These are phyloP conservation scores for Prunus dulcis DNA, from an alignment of 306 rosid species.

Conservation along the genomic window DNA sequence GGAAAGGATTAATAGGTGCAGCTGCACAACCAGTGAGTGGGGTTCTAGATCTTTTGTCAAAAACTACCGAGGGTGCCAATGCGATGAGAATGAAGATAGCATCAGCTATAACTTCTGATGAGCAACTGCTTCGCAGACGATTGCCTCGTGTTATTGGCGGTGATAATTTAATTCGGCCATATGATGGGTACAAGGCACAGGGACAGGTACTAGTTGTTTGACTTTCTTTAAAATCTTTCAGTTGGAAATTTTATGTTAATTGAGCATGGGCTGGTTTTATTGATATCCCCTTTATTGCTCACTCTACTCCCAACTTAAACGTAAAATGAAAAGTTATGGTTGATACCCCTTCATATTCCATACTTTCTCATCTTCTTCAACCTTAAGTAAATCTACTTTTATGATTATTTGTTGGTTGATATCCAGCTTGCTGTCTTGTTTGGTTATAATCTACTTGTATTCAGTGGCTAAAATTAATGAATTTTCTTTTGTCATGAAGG, in stretches of 20 bases:
- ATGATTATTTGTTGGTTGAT: neutral
- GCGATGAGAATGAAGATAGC: conserved; percentile 98
- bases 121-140: conserved; percentile 93
- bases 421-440: conserved; percentile 9
- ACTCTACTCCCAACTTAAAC: neutral
- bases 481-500: conserved; percentile 53
- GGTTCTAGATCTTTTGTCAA: conserved; percentile 91
- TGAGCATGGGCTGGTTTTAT: neutral
- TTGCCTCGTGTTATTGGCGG: conserved; percentile 90
- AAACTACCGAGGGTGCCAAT: conserved; percentile 98
- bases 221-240: conserved; percentile 11
- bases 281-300: neutral
- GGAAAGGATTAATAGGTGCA: conserved; percentile 95
- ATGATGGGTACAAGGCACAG: conserved; percentile 81
- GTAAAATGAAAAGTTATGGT: too few species aligned
- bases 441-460: conserved; percentile 2
- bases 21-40: conserved; percentile 99
- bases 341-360: too few species aligned
- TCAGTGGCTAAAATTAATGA: neutral
- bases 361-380: too few species aligned
- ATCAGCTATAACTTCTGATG: conserved; percentile 94
- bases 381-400: too few species aligned
- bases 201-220: conserved; percentile 77
- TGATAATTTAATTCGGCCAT: conserved; percentile 83
- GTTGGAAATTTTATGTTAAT: neutral